Base-by-base conservation (phyloP, 257 asterid genomes). In the Rauvolfia tetraphylla region DNA sequence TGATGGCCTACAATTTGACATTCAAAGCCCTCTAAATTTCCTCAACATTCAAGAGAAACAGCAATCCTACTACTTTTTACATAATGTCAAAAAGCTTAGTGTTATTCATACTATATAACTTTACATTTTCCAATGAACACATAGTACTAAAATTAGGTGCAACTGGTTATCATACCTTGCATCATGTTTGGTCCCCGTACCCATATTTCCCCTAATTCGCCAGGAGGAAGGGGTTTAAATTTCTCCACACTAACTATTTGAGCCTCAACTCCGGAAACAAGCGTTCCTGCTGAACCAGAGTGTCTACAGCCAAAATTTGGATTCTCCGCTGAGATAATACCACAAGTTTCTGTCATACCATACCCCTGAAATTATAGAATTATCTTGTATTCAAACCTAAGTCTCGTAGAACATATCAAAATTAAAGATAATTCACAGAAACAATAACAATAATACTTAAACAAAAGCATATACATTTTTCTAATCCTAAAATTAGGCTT, bases 151-250 rank as follows among this genome's bases (percentile, higher is more conserved):
- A 0, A 31, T 22, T 22, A 22, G 31, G 22, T 18, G 20, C 29
- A 18, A 38, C 20, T 36, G 10, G 44, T 39, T 39, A 51, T 53
- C 4, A 27, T 83, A 95, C 99, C 98, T 91, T 82, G 82, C 97
- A 93, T 89, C 93, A 93, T 93, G 82, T 95, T 95, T 62, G 88
- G 90, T 46, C 98, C 99, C 42, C 99, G 88, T 20, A 90, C 96
- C 92, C 98, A 93, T 70, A 95, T 91, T 87, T 95, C 99, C 49
- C 99, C 99, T 77, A 88, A 72, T 73, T 93, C 83, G 13, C 88
- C 88, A 36, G 94, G 96, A 48, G 96, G 94, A 82, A 95, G 96
- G 79, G 96, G 89, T 84, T 86, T 91, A 76, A 66, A 31, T 51
- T 81, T 89, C 39, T 91, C 96, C 39, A 93, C 92, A 54, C 95